These are phyloP conservation scores for Hemileccinum impolitum DNA, from an alignment of 768 basidiomycete genomes.

Conservation along the genomic window DNA sequence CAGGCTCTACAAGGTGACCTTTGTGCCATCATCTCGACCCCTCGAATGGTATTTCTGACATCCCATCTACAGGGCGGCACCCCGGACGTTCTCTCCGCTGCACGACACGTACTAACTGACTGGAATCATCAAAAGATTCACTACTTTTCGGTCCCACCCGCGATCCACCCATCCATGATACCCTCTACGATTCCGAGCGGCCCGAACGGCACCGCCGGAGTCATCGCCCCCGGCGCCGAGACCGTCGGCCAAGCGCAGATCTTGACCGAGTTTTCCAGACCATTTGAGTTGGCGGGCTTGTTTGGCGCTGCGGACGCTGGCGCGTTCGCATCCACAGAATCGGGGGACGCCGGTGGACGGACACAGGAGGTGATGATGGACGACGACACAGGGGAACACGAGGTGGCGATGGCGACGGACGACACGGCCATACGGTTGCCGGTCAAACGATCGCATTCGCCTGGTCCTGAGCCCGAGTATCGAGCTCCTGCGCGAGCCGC, in stretches of 20 bases:
- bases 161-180: slow-evolving; percentile 72
- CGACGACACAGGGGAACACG: slow-evolving; percentile 38
- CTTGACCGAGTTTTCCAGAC: slow-evolving; percentile 61
- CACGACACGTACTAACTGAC: slow-evolving; percentile 78
- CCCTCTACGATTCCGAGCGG: slow-evolving; percentile 39
- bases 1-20: slow-evolving; percentile 70
- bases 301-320: slow-evolving; percentile 79
- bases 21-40: not conserved
- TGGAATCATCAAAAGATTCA: slow-evolving; percentile 98
- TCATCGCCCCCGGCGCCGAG: slow-evolving; percentile 72
- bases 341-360: slow-evolving; percentile 7
- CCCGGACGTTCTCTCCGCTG: slow-evolving; percentile 80
- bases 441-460: slow-evolving; percentile 23
- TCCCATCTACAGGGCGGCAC: slow-evolving; percentile 66
- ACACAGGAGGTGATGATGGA: slow-evolving; percentile 40
- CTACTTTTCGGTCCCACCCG: slow-evolving; percentile 79
- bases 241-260: slow-evolving; percentile 81
- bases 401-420: slow-evolving; percentile 39
- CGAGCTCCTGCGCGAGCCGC: not conserved
- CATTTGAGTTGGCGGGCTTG: slow-evolving; percentile 78
- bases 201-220: slow-evolving; percentile 34
- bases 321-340: slow-evolving; percentile 49
- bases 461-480: not conserved
- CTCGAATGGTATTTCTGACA: not conserved
- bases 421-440: slow-evolving; percentile 33